Evolutionary conservation across 441 rosid genomes (phyloP), one percentile per base, ranked within the genome.

Genomic region (Rhodomyrtus psidioides): DNA sequence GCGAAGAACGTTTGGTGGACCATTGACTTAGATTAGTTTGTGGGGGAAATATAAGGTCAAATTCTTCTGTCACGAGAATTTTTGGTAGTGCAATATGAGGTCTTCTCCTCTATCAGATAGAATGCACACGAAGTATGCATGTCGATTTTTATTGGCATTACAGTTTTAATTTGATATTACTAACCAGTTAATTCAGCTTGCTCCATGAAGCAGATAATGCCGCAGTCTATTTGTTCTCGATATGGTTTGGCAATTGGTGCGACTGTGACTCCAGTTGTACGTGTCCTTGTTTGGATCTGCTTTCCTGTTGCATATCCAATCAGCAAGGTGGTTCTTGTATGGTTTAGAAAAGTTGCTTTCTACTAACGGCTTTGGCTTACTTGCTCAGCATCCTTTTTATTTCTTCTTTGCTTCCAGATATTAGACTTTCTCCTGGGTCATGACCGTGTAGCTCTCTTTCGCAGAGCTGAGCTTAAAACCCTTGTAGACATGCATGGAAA

Each of bases 381-480:
- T 49, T 62, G 56, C 84, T 12, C 23, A 19, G 17, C 39, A 42
- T 24, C 81, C 54, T 39, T 75, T 55, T 57, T 15, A 27, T 34
- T 53, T 79, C 10, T 83, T 19, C 30, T 70, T 56, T 42, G 39
- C 16, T 83, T 53, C 34, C 86, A 88, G 89, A 57, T 88, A 34
- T 54, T 88, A 79, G 89, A 88, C 83, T 88, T 23, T 82, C 53
- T 88, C 49, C 60, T 88, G 34, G 89, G 89, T 70, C 86, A 88
- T 81, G 89, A 88, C 56, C 89, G 83, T 84, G 88, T 82, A 53
- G 89, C 87, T 59, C 89, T 88, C 55, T 88, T 88, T 44, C 89
- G 89, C 75, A 86, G 89, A 83, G 89, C 89, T 53, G 89, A 88
- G 89, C 85, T 88, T 53, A 88, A 87, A 56, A 87, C 88, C 42